phyloP scores from a whole-genome alignment of 768 basidiomycete species.

The Mycena olivaceomarginata region DNA sequence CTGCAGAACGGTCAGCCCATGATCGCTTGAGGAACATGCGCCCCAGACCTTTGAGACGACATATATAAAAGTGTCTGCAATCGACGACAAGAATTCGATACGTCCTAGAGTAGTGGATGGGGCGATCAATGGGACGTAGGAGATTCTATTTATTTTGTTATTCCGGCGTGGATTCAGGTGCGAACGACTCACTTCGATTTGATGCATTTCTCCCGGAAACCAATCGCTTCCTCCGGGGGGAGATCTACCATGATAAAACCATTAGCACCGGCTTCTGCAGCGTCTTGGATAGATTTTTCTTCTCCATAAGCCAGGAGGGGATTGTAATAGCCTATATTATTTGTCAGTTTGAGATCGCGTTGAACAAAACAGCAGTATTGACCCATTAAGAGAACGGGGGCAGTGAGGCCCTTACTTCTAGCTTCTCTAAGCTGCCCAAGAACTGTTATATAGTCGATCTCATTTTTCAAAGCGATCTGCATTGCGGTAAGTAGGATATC shows the following conservation, averaged over 20 bases:
- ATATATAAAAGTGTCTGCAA: constrained; percentile 98
- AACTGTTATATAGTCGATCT: constrained; percentile 85
- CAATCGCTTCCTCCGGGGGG: constrained; percentile 96
- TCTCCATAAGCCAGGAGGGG: constrained; percentile 97
- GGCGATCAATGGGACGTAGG: constrained; percentile 96
- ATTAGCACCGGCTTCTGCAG: constrained; percentile 92
- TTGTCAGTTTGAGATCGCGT: constrained; percentile 28
- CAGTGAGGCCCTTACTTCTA: constrained; percentile 85
- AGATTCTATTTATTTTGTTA: constrained; percentile 73
- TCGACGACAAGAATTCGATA: constrained; percentile 92
- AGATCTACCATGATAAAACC: constrained; percentile 99
- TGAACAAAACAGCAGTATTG: constrained; percentile 40
- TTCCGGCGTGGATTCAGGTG: constrained; percentile 1
- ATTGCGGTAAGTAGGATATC: constrained; percentile 34
- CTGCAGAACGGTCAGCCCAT: constrained; percentile 54
- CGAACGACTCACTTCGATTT: constrained; percentile 78
- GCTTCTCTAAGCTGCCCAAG: constrained; percentile 88
- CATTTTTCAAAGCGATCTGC: constrained; percentile 90
- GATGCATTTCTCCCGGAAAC: constrained; percentile 92
- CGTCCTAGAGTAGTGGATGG: constrained; percentile 93
- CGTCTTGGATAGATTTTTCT: constrained; percentile 94
- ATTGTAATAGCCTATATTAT: constrained; percentile 92
- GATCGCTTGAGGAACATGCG: constrained; percentile 38
- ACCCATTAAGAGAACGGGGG: constrained; percentile 97
- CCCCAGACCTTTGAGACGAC: constrained; percentile 92